Percentiles rank a stretch among this genome's conserved stretches.
Evolutionary conservation across 2,329 filamentous ascomycete genomes (phyloP).

Genomic region (Colletotrichum falcatum): DNA sequence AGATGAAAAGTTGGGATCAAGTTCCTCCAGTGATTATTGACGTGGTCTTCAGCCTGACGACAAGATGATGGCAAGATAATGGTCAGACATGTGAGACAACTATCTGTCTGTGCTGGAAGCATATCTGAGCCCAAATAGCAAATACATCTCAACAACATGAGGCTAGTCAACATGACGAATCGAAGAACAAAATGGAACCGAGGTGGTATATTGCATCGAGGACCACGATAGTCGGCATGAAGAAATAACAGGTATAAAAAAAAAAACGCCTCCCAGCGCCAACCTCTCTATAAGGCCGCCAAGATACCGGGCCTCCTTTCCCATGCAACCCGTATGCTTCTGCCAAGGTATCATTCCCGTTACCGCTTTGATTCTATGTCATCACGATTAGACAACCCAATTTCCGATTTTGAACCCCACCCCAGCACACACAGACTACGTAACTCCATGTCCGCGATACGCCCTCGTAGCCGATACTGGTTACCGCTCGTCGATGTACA

Average conservation of each 20-base stretch:
- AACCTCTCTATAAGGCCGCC: not conserved
- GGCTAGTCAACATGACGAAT: not conserved
- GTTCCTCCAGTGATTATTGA: not conserved
- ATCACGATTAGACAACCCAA: conserved; percentile 8
- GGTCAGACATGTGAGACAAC: not conserved
- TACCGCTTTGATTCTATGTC: conserved; percentile 19
- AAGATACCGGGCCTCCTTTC: not conserved
- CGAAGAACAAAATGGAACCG: not conserved
- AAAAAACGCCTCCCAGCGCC: conserved; percentile 20
- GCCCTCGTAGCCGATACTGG: not conserved
- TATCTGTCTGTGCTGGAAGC: not conserved
- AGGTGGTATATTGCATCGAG: conserved; percentile 24
- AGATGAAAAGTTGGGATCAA: not conserved
- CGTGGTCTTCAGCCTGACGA: not conserved
- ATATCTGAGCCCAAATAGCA: not conserved
- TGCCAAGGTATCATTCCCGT: conserved; percentile 33
- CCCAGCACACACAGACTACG: conserved; percentile 1
- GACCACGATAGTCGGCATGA: not conserved
- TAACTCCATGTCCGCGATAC: conserved; percentile 22
- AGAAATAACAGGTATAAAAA: conserved; percentile 2
- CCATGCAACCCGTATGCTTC: conserved; percentile 40
- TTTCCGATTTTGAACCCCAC: conserved; percentile 13
- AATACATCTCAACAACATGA: not conserved
- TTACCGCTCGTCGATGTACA: not conserved
- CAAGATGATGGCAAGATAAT: not conserved